These are phyloP conservation scores for Tylopilus vinaceipallidus DNA, from an alignment of 768 basidiomycete species.

Conservation along the genomic window DNA sequence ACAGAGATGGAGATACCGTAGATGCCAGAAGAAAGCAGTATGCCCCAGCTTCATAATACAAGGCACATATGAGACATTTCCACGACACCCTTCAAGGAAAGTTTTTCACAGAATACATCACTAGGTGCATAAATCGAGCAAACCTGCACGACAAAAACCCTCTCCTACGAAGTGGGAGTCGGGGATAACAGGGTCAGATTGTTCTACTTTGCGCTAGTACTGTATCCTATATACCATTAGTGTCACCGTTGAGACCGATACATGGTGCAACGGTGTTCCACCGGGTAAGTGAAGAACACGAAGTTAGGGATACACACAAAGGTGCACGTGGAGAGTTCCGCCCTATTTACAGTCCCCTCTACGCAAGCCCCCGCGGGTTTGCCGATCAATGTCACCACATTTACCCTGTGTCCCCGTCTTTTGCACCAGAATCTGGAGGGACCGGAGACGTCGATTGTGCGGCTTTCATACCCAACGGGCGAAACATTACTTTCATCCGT, in stretches of 20 bases:
- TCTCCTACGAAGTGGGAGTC: too few relatives aligned
- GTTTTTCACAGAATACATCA: too few relatives aligned
- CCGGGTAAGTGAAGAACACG: slow-evolving; percentile 7
- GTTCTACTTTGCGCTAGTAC: slow-evolving; percentile 1
- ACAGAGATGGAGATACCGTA: too few relatives aligned
- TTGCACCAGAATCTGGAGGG: slow-evolving; percentile 63
- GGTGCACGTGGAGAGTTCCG: neutral
- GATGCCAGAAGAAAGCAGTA: too few relatives aligned
- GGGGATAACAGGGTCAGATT: neutral
- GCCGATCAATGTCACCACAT: neutral
- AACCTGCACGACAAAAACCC: too few relatives aligned
- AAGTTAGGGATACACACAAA: slow-evolving; percentile 9
- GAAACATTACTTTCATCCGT: slow-evolving; percentile 76
- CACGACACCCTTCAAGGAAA: too few relatives aligned
- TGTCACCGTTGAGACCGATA: slow-evolving; percentile 6
- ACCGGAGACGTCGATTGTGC: slow-evolving; percentile 38
- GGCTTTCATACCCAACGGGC: slow-evolving; percentile 30
- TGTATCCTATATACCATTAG: slow-evolving; percentile 1
- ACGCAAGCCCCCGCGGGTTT: neutral
- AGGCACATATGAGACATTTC: too few relatives aligned
- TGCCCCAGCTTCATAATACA: too few relatives aligned
- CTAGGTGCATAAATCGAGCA: too few relatives aligned
- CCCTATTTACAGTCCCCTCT: slow-evolving; percentile 38
- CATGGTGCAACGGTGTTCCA: slow-evolving; percentile 5
- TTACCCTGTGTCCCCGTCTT: slow-evolving; percentile 76